Evolutionary conservation across 495 filamentous ascomycete species (phyloP), one percentile per base, ranked within the genome.

Genomic region (Halenospora varia): DNA sequence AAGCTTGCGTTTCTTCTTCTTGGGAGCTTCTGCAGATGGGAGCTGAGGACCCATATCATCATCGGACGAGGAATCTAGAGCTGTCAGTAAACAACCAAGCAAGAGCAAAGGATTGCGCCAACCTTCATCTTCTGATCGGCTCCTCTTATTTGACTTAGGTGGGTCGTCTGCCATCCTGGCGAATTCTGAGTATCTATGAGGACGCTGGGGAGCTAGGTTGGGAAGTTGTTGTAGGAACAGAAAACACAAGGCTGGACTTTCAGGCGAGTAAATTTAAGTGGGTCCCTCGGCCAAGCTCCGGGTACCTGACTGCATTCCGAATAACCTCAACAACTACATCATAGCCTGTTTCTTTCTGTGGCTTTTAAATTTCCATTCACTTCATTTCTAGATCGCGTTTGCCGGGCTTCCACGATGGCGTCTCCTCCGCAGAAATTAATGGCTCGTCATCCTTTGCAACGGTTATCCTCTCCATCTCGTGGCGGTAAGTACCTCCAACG

Each of bases 11-110:
- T 89, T 84, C 72, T 96, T 93, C 78, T 92, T 97, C 78, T 95
- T 95, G 24, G 88, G 90, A 19, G 60, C 60, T 25, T 76, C 83
- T 23, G 73, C 80, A 55, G 75, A 85, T 53, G 93, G 92, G 24
- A 96, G 81, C 35, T 90, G 83, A 2, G 94, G 95, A 39, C 94
- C 95, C 70, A 97, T 92, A 68, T 95, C 92, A 75, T 98, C 94
- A 64, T 96, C 92, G 15, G 90, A 96, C 51, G 64, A 67, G 50
- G 62, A 61, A 62, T 39, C 15, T 18, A 2, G n/a, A 35, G 39
- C n/a, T 13, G 35, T 62, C 20, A 61, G 56, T 18, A 52, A 2
- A 29, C n/a, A n/a, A n/a, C n/a, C n/a, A 9, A 11, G 29, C n/a
- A 19, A 19, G 17, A n/a, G 22, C 24, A 2, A 3, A 17, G 10